Conservation (phyloP, 1,284 basidiomycete genomes). For the Ustilago crameri region DNA sequence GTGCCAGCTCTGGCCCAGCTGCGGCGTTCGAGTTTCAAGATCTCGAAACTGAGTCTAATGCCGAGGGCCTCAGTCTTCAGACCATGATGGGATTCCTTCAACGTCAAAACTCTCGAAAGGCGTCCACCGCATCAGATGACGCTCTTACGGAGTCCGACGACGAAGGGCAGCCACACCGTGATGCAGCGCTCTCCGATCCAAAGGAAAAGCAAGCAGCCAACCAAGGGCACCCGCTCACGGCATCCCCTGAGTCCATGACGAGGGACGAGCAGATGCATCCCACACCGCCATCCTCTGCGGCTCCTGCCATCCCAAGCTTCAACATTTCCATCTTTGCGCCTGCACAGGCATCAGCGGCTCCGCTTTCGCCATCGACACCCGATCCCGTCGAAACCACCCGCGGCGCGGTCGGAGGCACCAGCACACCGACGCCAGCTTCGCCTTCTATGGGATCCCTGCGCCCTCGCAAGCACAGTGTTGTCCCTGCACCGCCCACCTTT, state of each 20-base stretch:
- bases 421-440: neutral
- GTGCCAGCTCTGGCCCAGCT: conserved; percentile 13
- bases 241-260: neutral
- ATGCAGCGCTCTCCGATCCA: neutral
- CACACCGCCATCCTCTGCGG: conserved; percentile 5
- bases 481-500: conserved; percentile 37
- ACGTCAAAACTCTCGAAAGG: conserved; percentile 17
- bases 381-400: conserved; percentile 3
- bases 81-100: conserved; percentile 47
- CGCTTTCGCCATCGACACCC: neutral
- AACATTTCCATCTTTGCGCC: conserved; percentile 31
- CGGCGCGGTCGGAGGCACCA: neutral
- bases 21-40: conserved; percentile 35
- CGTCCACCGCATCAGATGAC: neutral
- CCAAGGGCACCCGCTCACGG: neutral
- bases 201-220: neutral
- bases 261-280: neutral
- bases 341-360: conserved; percentile 5
- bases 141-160: neutral
- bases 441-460: neutral
- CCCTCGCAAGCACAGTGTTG: conserved; percentile 35
- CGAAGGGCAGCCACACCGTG: neutral
- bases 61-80: conserved; percentile 32
- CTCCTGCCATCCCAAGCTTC: conserved; percentile 24
- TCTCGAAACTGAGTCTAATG: conserved; percentile 14